phyloP scores from a whole-genome alignment of 495 filamentous ascomycete species.

The Letharia columbiana region DNA sequence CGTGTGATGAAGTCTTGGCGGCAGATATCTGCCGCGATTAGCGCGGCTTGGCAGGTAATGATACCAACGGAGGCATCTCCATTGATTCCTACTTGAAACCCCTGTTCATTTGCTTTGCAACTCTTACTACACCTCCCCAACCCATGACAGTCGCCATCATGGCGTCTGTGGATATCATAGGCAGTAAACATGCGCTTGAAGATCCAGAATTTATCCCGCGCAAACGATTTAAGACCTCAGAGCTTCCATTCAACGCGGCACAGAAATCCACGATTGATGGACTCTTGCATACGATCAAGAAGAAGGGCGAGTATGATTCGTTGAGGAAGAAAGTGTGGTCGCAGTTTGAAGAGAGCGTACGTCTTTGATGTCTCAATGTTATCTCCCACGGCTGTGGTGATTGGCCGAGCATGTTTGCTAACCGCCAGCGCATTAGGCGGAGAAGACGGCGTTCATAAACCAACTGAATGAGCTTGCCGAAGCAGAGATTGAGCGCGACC shows the following conservation, averaged over 20 bases:
- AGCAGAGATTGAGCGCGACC: conserved; percentile 73
- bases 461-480: conserved; percentile 64
- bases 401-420: conserved; percentile 7
- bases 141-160: conserved; percentile 28
- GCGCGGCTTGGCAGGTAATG: not conserved
- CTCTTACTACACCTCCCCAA: not conserved
- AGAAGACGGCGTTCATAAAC: conserved; percentile 55
- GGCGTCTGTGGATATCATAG: conserved; percentile 36
- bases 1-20: not conserved
- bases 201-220: conserved; percentile 38
- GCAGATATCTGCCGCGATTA: not conserved
- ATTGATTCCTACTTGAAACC: not conserved
- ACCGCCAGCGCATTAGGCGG: conserved; percentile 11
- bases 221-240: conserved; percentile 75
- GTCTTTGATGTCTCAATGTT: conserved; percentile 26
- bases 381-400: not conserved
- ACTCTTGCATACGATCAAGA: conserved; percentile 75
- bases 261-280: conserved; percentile 69
- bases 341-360: conserved; percentile 67
- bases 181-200: conserved; percentile 20
- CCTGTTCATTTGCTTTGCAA: not conserved
- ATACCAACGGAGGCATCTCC: not conserved
- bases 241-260: conserved; percentile 64
- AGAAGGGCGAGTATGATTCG: conserved; percentile 82
- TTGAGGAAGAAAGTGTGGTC: conserved; percentile 74